Base-by-base conservation (phyloP, 768 basidiomycete species). In the Melanogaster broomeanus region DNA sequence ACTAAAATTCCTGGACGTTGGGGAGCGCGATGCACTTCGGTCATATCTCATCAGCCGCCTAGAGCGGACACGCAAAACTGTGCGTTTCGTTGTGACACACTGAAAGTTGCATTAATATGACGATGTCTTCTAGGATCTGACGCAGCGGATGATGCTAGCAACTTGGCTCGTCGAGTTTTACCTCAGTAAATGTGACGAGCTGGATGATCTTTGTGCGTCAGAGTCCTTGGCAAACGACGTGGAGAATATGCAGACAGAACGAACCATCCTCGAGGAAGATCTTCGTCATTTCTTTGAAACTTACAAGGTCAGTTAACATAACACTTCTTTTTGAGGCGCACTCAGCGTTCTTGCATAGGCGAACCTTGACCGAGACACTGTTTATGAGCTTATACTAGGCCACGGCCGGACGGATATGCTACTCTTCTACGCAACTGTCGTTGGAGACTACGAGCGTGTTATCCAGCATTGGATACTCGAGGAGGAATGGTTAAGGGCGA, bases 101-200 rank as follows among this genome's bases (percentile, higher is more conserved):
- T 41, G 13, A 33, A 11, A 8, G 35, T 4, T 49, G 16, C 19
- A 44, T 33, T 28, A 13, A 42, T 46, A 34, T 52, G 21, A 41
- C n/a, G 21, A 22, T 11, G 11, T 39, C 27, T 27, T 38, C 33
- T 50, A 98, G 95, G 93, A 97, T 61, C 59, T 89, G 34, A 94
- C 93, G 0, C 95, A 98, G 67, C 81, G 97, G 35, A 94, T 94
- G 88, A 93, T 98, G 85, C 74, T 99, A 18, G 95, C 97, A 16
- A 98, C 94, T 0, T 99, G 97, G 97, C 83, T 99, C 12, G 88
- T 97, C 27, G 97, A 99, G 69, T 93, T 98, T 57, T 98, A 94
- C 65, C 82, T 99, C 15, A 90, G 90, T 70, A 98, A 97, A 74
- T 93, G 91, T 68, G 96, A 97, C 62, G 92, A 96, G 55, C 74